Percentiles rank a stretch among this genome's conserved stretches.
These are phyloP conservation scores for Colletotrichum godetiae DNA, from an alignment of 2,329 filamentous ascomycete species.

Conservation along the genomic window DNA sequence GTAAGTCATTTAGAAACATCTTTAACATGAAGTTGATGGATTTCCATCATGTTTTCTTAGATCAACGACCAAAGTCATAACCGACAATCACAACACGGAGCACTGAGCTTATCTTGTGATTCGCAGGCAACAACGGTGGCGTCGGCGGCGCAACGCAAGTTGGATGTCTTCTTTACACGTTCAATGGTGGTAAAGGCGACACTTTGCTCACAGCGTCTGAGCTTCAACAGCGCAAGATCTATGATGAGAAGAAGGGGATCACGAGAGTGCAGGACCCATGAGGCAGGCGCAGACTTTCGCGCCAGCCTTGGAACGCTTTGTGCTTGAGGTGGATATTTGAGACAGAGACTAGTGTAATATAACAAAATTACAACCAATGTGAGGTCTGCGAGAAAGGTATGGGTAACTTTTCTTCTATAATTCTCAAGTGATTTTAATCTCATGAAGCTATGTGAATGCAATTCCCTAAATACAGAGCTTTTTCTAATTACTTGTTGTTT, in stretches of 20 bases:
- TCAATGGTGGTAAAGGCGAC: not conserved
- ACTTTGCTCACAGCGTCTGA: not conserved
- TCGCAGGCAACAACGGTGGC: constrained; percentile 2
- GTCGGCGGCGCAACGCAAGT: constrained; percentile 3
- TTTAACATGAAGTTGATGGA: too few relatives aligned
- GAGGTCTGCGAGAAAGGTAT: not conserved
- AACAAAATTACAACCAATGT: not conserved
- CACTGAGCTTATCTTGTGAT: not conserved
- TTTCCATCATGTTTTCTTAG: not conserved
- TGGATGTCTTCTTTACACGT: constrained; percentile 1
- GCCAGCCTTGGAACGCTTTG: not conserved
- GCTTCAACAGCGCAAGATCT: not conserved
- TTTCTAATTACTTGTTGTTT: not conserved
- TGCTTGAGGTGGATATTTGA: not conserved
- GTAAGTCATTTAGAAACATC: not conserved
- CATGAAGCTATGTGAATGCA: not conserved
- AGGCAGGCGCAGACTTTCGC: not conserved
- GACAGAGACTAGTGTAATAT: not conserved
- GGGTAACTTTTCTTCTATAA: not conserved
- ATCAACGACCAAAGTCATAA: not conserved
- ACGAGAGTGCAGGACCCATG: not conserved
- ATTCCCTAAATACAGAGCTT: not conserved
- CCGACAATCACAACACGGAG: not conserved
- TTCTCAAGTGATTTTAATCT: not conserved
- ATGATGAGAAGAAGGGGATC: not conserved